Evolutionary conservation across 1,139 yeast species (phyloP), one percentile per base, ranked within the genome.

Genomic region (Debaryomyces subglobosus): DNA sequence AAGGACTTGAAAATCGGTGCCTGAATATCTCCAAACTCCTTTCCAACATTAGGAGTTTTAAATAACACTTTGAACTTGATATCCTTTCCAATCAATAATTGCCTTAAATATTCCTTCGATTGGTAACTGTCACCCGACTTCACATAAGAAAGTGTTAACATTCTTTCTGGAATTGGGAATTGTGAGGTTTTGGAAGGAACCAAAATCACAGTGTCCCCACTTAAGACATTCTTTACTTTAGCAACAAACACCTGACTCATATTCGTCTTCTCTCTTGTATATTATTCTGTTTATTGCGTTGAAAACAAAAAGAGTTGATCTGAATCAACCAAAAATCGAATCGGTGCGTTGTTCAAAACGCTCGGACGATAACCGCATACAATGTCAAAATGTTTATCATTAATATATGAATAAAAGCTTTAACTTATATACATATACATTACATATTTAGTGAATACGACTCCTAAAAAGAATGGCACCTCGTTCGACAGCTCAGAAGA

Each of bases 181-280:
- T 68, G 74, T 34, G 70, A 53, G 34, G 75, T 61, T 51, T 77
- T 77, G 39, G 78, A 55, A 2, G 90, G 88, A n/a, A 77, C 75
- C 54, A 88, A 76, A 37, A 86, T 79, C 43, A 88, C 61, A n/a
- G 92, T 83, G 68, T 88, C 95, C 4, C 89, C 91, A 45, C 89
- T 85, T 39, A 85, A 65, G 23, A 87, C 89, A 45, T 83, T 78
- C 63, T 86, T 86, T 48, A 88, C 94, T 63, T 74, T 81, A 40
- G 86, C 87, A 52, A 76, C 70, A 53, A 74, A 73, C 16, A 58
- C 40, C 32, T 45, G 48, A 18, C 47, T 33, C 56, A 53, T 53
- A 29, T 47, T 39, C 35, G 20, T 34, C n/a, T 15, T 25, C 20
- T 13, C 13, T 7, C 9, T 39, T 16, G 16, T 27, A 13, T 27